These are phyloP conservation scores for Hamamelis virginiana DNA, from an alignment of 164 flowering plant genomes.

Conservation along the genomic window DNA sequence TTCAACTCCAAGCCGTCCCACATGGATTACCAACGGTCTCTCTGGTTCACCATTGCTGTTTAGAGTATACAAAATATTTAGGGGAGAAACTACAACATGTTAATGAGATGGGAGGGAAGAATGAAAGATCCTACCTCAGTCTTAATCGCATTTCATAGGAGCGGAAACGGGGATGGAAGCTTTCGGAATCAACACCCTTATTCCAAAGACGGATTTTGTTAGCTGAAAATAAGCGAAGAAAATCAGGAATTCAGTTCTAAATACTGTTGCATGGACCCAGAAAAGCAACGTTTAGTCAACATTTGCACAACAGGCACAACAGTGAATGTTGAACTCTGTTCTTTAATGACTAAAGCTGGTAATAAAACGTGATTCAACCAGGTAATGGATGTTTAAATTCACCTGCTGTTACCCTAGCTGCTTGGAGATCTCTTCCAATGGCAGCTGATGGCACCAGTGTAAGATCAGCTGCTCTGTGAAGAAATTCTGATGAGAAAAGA, in stretches of 20 bases:
- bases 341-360: neutral
- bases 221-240: conserved; percentile 38
- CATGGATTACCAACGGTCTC: conserved; percentile 83
- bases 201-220: conserved; percentile 92
- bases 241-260: neutral
- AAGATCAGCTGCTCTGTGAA: conserved; percentile 96
- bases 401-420: conserved; percentile 81
- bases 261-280: neutral
- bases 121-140: conserved; percentile 50
- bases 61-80: neutral
- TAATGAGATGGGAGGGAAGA: conserved; percentile 6
- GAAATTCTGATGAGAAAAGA: conserved; percentile 59
- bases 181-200: conserved; percentile 93
- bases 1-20: conserved; percentile 94
- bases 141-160: conserved; percentile 73
- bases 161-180: conserved; percentile 78
- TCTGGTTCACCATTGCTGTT: conserved; percentile 90
- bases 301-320: neutral
- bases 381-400: conserved; percentile 4
- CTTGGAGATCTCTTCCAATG: conserved; percentile 74
- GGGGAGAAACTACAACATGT: neutral
- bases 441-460: conserved; percentile 97
- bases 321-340: neutral
- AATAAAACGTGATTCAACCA: neutral
- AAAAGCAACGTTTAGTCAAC: neutral